Evolutionary conservation across 352 stramenopile genomes (phyloP), one percentile per base, ranked within the genome.

Genomic region (Phytopythium ostracodes): DNA sequence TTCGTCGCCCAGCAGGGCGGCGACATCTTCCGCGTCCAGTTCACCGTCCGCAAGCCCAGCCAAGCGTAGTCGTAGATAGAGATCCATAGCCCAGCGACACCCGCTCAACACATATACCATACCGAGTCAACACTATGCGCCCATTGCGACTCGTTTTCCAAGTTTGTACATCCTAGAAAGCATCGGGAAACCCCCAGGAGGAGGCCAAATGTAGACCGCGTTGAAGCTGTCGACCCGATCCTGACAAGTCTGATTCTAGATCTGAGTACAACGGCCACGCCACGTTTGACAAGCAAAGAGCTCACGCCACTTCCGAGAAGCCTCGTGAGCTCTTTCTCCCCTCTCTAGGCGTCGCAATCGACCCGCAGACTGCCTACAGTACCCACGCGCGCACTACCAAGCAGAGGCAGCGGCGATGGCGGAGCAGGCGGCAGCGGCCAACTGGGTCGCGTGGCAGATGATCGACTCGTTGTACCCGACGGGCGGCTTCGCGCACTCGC

Each of bases 381-480:
- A n/a, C n/a, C n/a, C n/a, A n/a, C n/a, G n/a, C n/a, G n/a, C n/a
- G n/a, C n/a, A n/a, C n/a, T n/a, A n/a, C n/a, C n/a, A n/a, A n/a
- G n/a, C n/a, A n/a, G n/a, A n/a, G n/a, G n/a, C n/a, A n/a, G 6
- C 14, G 4, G 12, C 22, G 12, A 59, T 59, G 53, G 53, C 53
- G 31, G 53, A 59, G 47, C 24, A 24, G 47, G 2, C 47, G 47
- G 5, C 47, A 20, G 29, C 57, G 4, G 62, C 40, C n/a, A 66
- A 79, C 63, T 92, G 83, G 83, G 62, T 73, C 33, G 59, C 80
- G 44, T 94, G 85, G 85, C 85, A 94, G 65, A 88, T 94, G 72
- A 56, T 92, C 56, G 85, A 94, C 68, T 94, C 85, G 53, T 65
- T 94, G 42, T 94, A 85, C 60, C 85, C 85, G 38, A 94, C 85